phyloP scores from a whole-genome alignment of 345 rosid genomes.

The Kernera saxatilis region DNA sequence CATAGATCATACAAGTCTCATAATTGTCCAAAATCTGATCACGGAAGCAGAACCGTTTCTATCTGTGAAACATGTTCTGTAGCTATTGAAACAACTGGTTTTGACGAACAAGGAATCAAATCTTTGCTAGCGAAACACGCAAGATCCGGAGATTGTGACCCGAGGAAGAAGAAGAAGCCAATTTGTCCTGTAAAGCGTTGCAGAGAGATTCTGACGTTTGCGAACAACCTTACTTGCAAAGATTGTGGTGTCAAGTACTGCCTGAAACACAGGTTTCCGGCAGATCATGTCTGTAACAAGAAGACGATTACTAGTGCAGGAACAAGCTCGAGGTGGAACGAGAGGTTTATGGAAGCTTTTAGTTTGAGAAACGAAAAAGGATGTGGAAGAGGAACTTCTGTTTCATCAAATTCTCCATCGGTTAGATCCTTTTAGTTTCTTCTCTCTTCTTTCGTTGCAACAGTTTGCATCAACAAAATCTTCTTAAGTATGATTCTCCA shows the following conservation, averaged over 20 bases:
- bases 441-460: background rate
- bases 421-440: conserved; percentile 24
- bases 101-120: conserved; percentile 37
- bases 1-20: conserved; percentile 70
- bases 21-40: conserved; percentile 56
- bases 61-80: conserved; percentile 65
- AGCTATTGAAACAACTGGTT: conserved; percentile 62
- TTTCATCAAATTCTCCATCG: conserved; percentile 21
- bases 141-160: conserved; percentile 57
- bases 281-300: conserved; percentile 58
- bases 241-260: conserved; percentile 65
- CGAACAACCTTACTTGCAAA: conserved; percentile 66
- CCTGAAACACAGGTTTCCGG: conserved; percentile 69
- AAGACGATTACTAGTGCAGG: background rate
- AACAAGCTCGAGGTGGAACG: conserved; percentile 33
- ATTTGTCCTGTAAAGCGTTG: conserved; percentile 62
- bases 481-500: background rate
- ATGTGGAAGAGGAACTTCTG: conserved; percentile 30
- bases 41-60: conserved; percentile 53
- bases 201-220: conserved; percentile 56
- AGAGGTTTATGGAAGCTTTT: conserved; percentile 56
- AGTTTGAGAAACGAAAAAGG: conserved; percentile 49
- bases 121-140: conserved; percentile 46
- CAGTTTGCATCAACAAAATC: background rate
- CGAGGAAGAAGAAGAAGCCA: conserved; percentile 59